A percentile compares a stretch with the other conserved stretches of the same genome.
Evolutionary conservation across 805 yeast genomes (phyloP).

Genomic region (Ogataea chonburiensis): DNA sequence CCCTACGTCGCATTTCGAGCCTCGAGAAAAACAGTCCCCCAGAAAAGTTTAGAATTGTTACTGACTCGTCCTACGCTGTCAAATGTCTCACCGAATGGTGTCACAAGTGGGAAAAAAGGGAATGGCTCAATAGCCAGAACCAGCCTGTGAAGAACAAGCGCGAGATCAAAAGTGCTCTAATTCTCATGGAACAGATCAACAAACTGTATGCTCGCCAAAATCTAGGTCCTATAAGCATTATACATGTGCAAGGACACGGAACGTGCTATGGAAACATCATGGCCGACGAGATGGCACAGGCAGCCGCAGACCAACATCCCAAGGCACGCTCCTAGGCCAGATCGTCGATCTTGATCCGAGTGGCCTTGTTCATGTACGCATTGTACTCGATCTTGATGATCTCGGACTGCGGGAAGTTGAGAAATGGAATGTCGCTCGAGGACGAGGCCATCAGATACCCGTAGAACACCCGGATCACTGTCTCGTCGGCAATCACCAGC

Average conservation of each 20-base stretch:
- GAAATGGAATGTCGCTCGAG: slow-evolving; percentile 78
- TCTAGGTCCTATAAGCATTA: slow-evolving; percentile 43
- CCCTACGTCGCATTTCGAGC: slow-evolving; percentile 42
- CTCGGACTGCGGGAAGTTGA: slow-evolving; percentile 77
- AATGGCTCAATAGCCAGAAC: slow-evolving; percentile 49
- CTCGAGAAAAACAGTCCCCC: slow-evolving; percentile 31
- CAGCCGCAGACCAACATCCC: slow-evolving; percentile 46
- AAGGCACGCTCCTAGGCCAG: background rate
- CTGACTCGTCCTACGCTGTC: slow-evolving; percentile 73
- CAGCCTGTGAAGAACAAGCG: slow-evolving; percentile 50
- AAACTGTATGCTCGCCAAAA: slow-evolving; percentile 34
- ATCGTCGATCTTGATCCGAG: slow-evolving; percentile 37
- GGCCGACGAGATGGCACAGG: slow-evolving; percentile 74
- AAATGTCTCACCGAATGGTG: slow-evolving; percentile 59
- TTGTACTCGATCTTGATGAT: slow-evolving; percentile 84
- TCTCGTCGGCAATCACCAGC: slow-evolving; percentile 89
- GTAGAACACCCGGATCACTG: slow-evolving; percentile 82
- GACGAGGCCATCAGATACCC: slow-evolving; percentile 94
- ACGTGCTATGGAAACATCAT: slow-evolving; percentile 69
- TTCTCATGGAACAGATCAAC: slow-evolving; percentile 36
- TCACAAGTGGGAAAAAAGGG: slow-evolving; percentile 52
- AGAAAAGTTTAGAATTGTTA: slow-evolving; percentile 43
- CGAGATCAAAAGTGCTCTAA: slow-evolving; percentile 39
- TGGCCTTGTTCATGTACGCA: slow-evolving; percentile 76
- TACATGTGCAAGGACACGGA: slow-evolving; percentile 71